phyloP scores from a whole-genome alignment of 2,329 filamentous ascomycete genomes.

The Mycosphaerella sp. region DNA sequence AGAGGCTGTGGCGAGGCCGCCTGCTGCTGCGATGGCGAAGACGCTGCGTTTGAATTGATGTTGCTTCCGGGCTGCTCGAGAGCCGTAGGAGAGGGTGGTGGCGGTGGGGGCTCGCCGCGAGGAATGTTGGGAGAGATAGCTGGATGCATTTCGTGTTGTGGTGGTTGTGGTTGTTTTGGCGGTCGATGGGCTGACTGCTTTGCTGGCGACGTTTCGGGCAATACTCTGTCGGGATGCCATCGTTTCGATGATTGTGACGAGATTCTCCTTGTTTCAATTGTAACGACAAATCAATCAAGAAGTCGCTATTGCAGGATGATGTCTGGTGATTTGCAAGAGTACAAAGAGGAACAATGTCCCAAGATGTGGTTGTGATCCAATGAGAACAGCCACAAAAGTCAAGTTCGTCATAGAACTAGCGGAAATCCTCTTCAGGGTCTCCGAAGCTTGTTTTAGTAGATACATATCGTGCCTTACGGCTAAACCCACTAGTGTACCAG shows the following conservation, averaged over 20 bases:
- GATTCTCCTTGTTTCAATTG: not conserved
- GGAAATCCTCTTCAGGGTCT: no score
- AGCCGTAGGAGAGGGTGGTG: slow-evolving; percentile 28
- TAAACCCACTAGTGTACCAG: no score
- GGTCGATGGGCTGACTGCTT: slow-evolving; percentile 5
- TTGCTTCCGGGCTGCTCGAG: slow-evolving; percentile 39
- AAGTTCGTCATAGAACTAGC: no score
- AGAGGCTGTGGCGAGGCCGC: slow-evolving; percentile 40
- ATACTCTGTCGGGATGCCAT: slow-evolving; percentile 22
- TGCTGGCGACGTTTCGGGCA: slow-evolving; percentile 15
- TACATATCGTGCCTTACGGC: no score
- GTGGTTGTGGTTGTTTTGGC: slow-evolving; percentile 4
- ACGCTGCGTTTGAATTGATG: slow-evolving; percentile 43
- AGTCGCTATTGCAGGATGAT: slow-evolving; percentile 2
- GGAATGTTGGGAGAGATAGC: slow-evolving; percentile 16
- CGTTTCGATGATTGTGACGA: not conserved
- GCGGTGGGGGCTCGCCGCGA: slow-evolving; percentile 21
- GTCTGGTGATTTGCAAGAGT: not conserved
- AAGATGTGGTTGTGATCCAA: no score
- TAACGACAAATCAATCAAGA: slow-evolving; percentile 12
- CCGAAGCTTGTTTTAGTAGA: no score
- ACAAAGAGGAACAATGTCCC: not conserved
- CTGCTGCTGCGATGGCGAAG: slow-evolving; percentile 38
- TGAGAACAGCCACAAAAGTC: no score
- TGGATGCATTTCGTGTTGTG: slow-evolving; percentile 17